These are phyloP conservation scores for Lagenidium sp. DNA, from an alignment of 352 stramenopile genomes.

Conservation along the genomic window DNA sequence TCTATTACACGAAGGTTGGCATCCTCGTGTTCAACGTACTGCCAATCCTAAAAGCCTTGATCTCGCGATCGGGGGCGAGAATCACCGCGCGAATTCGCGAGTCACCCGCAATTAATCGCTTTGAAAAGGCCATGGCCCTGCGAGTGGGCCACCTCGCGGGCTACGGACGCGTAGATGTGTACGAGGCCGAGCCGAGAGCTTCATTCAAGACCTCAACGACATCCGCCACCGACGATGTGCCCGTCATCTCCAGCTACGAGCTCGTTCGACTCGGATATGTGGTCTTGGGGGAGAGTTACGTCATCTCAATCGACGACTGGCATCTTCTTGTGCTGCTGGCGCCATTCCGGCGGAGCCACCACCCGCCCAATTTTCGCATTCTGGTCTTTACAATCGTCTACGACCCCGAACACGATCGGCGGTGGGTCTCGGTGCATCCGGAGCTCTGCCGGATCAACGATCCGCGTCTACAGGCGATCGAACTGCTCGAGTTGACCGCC, in stretches of 20 bases:
- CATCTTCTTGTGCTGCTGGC: constrained; percentile 7
- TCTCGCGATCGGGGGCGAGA: too few relatives aligned
- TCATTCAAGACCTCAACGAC: neutral
- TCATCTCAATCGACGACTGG: constrained; percentile 8
- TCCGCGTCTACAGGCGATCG: too few relatives aligned
- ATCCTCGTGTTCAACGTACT: constrained; percentile 25
- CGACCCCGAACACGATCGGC: too few relatives aligned
- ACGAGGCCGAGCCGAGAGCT: neutral
- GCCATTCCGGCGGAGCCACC: neutral
- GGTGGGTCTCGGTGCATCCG: too few relatives aligned
- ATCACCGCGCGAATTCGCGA: too few relatives aligned
- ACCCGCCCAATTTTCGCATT: constrained; percentile 2
- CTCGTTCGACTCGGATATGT: constrained; percentile 11
- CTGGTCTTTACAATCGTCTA: constrained; percentile 3
- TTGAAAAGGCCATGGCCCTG: too few relatives aligned
- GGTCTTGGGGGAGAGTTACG: constrained; percentile 1
- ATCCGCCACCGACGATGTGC: neutral
- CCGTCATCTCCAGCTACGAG: constrained; percentile 1
- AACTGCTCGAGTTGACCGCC: too few relatives aligned
- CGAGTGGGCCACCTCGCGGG: too few relatives aligned
- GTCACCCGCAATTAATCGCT: too few relatives aligned
- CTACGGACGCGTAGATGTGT: too few relatives aligned
- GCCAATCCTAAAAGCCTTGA: too few relatives aligned
- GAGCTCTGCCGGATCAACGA: too few relatives aligned
- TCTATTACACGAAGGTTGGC: constrained; percentile 37